Evolutionary conservation across 2,329 filamentous ascomycete species (phyloP).

Genomic region (Lasiodiplodia hormozganensis): DNA sequence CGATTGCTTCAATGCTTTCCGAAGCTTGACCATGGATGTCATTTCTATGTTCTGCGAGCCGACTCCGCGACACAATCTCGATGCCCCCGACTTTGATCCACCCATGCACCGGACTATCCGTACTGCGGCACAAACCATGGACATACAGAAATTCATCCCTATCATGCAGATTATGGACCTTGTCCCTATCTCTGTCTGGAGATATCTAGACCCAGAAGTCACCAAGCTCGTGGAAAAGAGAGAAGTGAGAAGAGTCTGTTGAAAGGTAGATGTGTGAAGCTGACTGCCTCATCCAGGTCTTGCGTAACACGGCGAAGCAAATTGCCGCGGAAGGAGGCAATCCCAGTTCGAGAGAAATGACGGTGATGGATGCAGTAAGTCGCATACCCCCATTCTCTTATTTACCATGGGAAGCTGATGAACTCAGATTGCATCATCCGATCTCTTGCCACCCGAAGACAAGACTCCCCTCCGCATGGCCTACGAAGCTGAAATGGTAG

Average conservation of each 20-base stretch:
- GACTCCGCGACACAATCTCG: conserved; percentile 29
- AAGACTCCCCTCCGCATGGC: conserved; percentile 42
- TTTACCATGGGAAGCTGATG: not conserved
- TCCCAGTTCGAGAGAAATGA: not conserved
- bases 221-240: conserved; percentile 7
- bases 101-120: conserved; percentile 28
- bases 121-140: conserved; percentile 24
- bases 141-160: conserved; percentile 31
- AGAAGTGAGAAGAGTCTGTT: not conserved
- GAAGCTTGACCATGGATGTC: conserved; percentile 33
- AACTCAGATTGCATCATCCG: conserved; percentile 36
- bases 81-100: conserved; percentile 30
- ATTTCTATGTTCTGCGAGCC: conserved; percentile 32
- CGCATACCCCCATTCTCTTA: not conserved
- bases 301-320: not conserved
- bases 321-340: not conserved
- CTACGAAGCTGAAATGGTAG: conserved; percentile 40
- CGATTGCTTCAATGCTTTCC: conserved; percentile 32
- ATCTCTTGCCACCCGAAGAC: conserved; percentile 43
- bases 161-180: conserved; percentile 42
- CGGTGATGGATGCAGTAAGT: not conserved
- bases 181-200: not conserved
- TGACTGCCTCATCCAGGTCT: not conserved
- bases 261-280: not conserved
- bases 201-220: not conserved